Evolutionary conservation across 495 filamentous ascomycete genomes (phyloP), one percentile per base, ranked within the genome.

Genomic region (Tuber microsphaerosporum): DNA sequence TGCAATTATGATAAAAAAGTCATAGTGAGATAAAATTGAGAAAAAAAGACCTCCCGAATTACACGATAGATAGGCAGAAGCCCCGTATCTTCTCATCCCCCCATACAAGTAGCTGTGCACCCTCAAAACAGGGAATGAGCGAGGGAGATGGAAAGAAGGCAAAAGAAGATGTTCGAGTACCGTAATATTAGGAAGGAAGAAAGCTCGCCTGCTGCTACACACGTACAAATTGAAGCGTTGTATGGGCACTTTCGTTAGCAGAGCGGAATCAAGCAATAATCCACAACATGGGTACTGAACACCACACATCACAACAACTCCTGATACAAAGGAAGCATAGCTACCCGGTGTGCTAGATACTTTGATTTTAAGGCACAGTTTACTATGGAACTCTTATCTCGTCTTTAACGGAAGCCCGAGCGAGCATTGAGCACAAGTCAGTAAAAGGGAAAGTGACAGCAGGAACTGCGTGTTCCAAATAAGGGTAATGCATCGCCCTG

Each of bases 401-500:
- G 22, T 9, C 48, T 12, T n/a, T 22, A 1, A 26, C 8, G 48
- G 48, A n/a, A n/a, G 8, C 8, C 22, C 48, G 48, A 56, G 48
- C 22, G 48, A 56, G 56, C 56, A 65, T 31, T 65, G 56, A 65
- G 56, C 56, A 65, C 56, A 65, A 16, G n/a, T 65, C 56, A 65
- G 56, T 31, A 4, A 31, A 65, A 31, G 56, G 72, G 75, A 75
- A 78, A 75, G 71, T 74, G 77, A 77, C 77, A 78, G 69, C 75
- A 71, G 45, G 46, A 77, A 77, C 71, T 74, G 41, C 69, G 73
- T 65, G 75, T 71, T 75, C 68, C 39, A 73, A 69, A 73, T 76
- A 73, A 61, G 70, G 61, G 68, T 68, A 74, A 68, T 76, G 51
- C 74, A 77, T 76, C 69, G 76, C 69, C 42, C 43, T 61, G 70